Base-by-base conservation (phyloP, 345 rosid genomes). In the Eutrema heterophyllum region DNA sequence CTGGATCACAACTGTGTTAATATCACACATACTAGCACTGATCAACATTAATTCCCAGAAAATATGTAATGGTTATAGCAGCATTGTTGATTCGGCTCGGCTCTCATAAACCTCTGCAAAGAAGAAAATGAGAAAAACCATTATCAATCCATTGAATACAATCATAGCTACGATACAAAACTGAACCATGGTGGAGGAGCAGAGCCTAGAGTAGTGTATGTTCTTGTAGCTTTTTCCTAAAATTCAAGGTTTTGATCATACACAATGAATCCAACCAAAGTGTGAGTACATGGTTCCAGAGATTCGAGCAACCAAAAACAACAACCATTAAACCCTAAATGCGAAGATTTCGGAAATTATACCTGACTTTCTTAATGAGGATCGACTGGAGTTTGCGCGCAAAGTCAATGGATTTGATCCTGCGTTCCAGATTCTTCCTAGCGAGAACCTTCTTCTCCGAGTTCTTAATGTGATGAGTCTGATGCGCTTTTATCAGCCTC, bases 361-460 rank as follows among this genome's bases (percentile, higher is more conserved):
- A 86, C 93, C 91, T 85, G 89, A 82, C 88, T 85, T 88, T 88
- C 84, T 85, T 84, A 68, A 83, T 62, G 82, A 88, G 94, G 58
- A 94, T 86, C 21, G 90, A 64, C 70, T 89, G 82, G 70, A 94
- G 95, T 81, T 91, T 94, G 59, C 87, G 91, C 9, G 95, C 86
- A 18, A 87, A 79, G 35, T 88, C 91, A 82, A 89, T 83, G 12
- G 96, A 84, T 65, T 78, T 86, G 74, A 94, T 70, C 82, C 70
- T 88, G 3, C 84, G 86, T 76, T 89, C 81, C 13, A 91, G 87
- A 60, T 43, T 79, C 84, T 94, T 91, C 52, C 91, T 88, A 4
- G 98, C 97, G 54, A 94, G 62, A 51, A 94, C 86, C 32, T 95
- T 88, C 84, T 88, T 91, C 91, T 94, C 97, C 33, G 98, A 94